Base-by-base conservation (phyloP, 2,329 filamentous ascomycete genomes). In the Colletotrichum ledebouriae region DNA sequence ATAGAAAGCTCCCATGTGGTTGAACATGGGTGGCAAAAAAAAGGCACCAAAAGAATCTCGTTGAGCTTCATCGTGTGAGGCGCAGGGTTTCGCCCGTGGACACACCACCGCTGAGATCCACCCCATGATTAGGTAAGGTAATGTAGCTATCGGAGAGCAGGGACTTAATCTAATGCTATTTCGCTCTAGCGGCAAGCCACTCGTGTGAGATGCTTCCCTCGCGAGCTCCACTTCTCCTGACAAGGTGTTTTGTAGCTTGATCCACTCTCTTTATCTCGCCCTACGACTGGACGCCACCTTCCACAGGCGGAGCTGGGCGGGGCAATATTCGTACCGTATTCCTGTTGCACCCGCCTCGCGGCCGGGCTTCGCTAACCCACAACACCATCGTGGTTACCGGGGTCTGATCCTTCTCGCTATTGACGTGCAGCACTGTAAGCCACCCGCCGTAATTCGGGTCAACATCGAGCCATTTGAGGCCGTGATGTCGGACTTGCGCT, bases 251-350 rank as follows among this genome's bases (percentile, higher is more conserved):
- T 29, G 55, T 49, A 42, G 4, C 63, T 62, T 50, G 63, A 12
- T 29, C 62, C 56, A 55, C 56, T 17, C 4, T 6, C 0, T 5
- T 7, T 10, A 20, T 52, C 52, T 9, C 9, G n/a, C 6, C 13
- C 20, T 34, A 47, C 13, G 47, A 68, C 29, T 68, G 65, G 65
- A 65, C 66, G 61, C 66, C 61, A 50, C 56, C 22, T 44, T 5
- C 49, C 49, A 33, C 22, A n/a, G 33, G 25, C 20, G 15, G 15
- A 13, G 10, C 6, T 4, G 17, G 22, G 42, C 65, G 61, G 66
- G 55, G 55, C 49, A 69, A 69, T 46, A 50, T 50, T 69, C 39
- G 49, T 59, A 62, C 63, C 59, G 50, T n/a, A 57, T 29, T 57
- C 37, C 57, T 60, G 58, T 57, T 34, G 6, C 17, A 49, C 12